phyloP scores from a whole-genome alignment of 345 rosid species.

The Draba incana region DNA sequence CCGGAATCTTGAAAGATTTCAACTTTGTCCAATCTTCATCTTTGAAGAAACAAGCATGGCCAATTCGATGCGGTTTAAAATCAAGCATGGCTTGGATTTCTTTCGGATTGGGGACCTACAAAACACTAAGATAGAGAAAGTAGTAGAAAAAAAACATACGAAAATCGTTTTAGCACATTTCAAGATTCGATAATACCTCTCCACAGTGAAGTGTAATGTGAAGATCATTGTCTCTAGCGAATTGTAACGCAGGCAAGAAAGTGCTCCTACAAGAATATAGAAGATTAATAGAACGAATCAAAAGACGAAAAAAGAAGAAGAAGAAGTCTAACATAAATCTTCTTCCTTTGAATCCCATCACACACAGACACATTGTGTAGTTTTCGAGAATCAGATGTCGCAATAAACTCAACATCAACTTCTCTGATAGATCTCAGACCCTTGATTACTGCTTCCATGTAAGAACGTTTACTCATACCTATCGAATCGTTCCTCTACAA shows the following conservation, averaged over 20 bases:
- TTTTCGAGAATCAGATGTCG: constrained; percentile 27
- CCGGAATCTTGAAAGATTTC: constrained; percentile 74
- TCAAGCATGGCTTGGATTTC: constrained; percentile 86
- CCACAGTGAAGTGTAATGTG: constrained; percentile 91
- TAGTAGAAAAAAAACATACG: constrained; percentile 36
- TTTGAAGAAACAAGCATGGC: constrained; percentile 81
- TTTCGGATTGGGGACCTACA: constrained; percentile 82
- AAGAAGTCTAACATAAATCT: constrained; percentile 87
- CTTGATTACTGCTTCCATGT: constrained; percentile 86
- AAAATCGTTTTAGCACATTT: constrained; percentile 10
- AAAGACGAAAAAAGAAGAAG: constrained; percentile 19
- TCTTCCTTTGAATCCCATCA: constrained; percentile 55
- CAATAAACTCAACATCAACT: constrained; percentile 61
- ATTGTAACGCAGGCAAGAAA: constrained; percentile 77
- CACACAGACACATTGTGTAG: constrained; percentile 10
- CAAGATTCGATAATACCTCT: constrained; percentile 57
- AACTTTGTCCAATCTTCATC: constrained; percentile 65
- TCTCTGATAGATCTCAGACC: constrained; percentile 65
- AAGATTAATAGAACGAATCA: not conserved
- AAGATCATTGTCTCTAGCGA: constrained; percentile 79
- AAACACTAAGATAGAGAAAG: constrained; percentile 61
- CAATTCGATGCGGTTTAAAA: constrained; percentile 82
- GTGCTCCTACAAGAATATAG: constrained; percentile 58
- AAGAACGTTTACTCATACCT: constrained; percentile 93
- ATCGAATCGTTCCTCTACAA: constrained; percentile 74